Evolutionary conservation across 2,329 filamentous ascomycete genomes (phyloP).

Genomic region (Exserohilum rostratum): DNA sequence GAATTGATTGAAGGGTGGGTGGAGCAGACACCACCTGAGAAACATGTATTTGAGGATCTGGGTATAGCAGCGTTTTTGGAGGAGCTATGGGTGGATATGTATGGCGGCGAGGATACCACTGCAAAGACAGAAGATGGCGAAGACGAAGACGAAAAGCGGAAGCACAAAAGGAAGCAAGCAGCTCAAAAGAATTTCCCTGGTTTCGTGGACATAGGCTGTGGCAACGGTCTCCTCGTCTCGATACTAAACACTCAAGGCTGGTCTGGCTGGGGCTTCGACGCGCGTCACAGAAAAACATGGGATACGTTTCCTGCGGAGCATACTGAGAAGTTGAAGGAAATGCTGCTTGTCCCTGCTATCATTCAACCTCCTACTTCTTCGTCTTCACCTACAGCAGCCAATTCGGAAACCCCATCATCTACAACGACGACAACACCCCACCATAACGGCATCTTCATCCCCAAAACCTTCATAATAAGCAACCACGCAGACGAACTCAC

Average conservation of each 20-base stretch:
- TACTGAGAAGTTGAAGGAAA: conserved; percentile 60
- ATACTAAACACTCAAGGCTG: conserved; percentile 83
- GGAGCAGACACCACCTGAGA: conserved; percentile 83
- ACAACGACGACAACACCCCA: conserved; percentile 35
- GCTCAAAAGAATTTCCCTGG: conserved; percentile 68
- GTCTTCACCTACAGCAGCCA: neutral
- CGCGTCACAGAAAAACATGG: conserved; percentile 86
- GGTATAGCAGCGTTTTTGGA: conserved; percentile 90
- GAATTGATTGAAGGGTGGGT: conserved; percentile 76
- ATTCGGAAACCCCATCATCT: neutral
- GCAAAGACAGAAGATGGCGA: conserved; percentile 8
- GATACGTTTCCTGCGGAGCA: conserved; percentile 65
- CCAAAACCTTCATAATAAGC: conserved; percentile 87
- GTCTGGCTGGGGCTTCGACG: conserved; percentile 88
- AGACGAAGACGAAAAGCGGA: conserved; percentile 12
- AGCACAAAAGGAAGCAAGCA: conserved; percentile 12
- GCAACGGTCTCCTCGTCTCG: conserved; percentile 88
- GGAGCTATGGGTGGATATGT: conserved; percentile 89
- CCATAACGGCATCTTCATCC: conserved; percentile 70
- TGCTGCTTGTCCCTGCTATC: conserved; percentile 65
- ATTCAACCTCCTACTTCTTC: conserved; percentile 22
- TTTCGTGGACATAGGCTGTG: conserved; percentile 95
- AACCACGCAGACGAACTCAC: conserved; percentile 98
- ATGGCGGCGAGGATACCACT: conserved; percentile 49
- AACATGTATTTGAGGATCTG: conserved; percentile 95